Evolutionary conservation across 2,329 filamentous ascomycete genomes (phyloP).

Genomic region (Capronia epimyces): DNA sequence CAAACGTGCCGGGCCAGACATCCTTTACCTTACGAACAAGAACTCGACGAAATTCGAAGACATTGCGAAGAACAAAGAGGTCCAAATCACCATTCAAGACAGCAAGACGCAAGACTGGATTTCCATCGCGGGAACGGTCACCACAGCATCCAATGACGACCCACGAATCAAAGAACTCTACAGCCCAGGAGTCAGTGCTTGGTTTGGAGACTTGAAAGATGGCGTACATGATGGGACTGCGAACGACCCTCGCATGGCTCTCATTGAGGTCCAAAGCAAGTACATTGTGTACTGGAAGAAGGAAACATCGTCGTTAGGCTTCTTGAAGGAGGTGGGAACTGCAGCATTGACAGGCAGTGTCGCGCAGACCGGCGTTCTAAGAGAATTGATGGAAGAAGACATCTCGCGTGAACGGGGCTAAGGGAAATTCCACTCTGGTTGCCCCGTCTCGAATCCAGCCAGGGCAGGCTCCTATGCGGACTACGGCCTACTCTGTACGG

Average conservation of each 20-base stretch:
- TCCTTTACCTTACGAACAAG: conserved; percentile 48
- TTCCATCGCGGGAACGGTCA: conserved; percentile 42
- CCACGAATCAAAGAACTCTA: conserved; percentile 47
- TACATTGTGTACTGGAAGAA: conserved; percentile 39
- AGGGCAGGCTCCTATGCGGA: too few species aligned
- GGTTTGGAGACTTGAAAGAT: conserved; percentile 50
- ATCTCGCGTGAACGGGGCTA: conserved; percentile 27
- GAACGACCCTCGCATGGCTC: conserved; percentile 45
- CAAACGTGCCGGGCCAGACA: conserved; percentile 43
- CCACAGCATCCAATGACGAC: conserved; percentile 40
- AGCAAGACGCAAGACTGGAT: conserved; percentile 45
- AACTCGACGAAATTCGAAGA: conserved; percentile 46
- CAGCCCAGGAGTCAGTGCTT: conserved; percentile 38
- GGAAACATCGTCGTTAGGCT: conserved; percentile 35
- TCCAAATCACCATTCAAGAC: conserved; percentile 46
- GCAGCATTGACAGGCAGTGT: conserved; percentile 38
- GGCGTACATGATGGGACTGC: conserved; percentile 44
- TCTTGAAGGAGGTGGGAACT: conserved; percentile 38
- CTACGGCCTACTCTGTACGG: too few species aligned
- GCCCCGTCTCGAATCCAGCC: too few species aligned
- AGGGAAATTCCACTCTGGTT: neutral
- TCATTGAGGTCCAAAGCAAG: conserved; percentile 40
- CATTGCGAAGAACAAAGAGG: conserved; percentile 39
- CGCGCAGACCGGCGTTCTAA: conserved; percentile 36
- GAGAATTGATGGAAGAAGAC: conserved; percentile 27